phyloP scores from a whole-genome alignment of 495 filamentous ascomycete species.

The Clavariopsis aquatica region DNA sequence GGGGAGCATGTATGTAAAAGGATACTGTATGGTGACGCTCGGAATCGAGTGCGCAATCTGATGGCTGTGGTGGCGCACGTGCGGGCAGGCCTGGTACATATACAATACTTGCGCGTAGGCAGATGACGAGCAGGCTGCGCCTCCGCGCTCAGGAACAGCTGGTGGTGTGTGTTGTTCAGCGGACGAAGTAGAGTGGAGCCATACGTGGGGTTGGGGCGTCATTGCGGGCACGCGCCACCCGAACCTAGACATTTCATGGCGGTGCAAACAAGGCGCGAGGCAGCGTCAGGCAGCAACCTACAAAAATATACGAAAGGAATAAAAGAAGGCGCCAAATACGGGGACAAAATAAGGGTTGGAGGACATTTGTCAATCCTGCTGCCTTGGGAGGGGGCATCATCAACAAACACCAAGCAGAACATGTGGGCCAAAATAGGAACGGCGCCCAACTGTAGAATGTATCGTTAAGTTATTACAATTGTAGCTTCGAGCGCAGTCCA shows the following conservation, averaged over 20 bases:
- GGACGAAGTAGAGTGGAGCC: neutral
- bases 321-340: neutral
- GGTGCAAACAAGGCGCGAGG: conserved; percentile 1
- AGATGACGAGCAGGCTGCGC: conserved; percentile 28
- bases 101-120: conserved; percentile 4
- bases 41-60: neutral
- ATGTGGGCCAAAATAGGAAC: too few species aligned
- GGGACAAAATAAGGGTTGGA: neutral
- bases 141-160: conserved; percentile 10
- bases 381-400: neutral
- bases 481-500: neutral
- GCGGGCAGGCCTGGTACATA: neutral
- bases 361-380: neutral
- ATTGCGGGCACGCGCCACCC: conserved; percentile 9
- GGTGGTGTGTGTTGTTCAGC: conserved; percentile 13
- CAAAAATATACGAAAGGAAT: neutral
- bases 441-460: neutral
- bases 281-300: conserved; percentile 10
- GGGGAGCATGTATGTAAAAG: neutral
- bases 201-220: neutral
- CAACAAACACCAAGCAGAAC: neutral
- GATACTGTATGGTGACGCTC: neutral
- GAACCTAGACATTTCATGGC: neutral
- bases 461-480: conserved; percentile 14
- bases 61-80: neutral